Percentiles rank a stretch among this genome's conserved stretches.
phyloP scores from a whole-genome alignment of 768 basidiomycete genomes.

The Suillus spraguei region DNA sequence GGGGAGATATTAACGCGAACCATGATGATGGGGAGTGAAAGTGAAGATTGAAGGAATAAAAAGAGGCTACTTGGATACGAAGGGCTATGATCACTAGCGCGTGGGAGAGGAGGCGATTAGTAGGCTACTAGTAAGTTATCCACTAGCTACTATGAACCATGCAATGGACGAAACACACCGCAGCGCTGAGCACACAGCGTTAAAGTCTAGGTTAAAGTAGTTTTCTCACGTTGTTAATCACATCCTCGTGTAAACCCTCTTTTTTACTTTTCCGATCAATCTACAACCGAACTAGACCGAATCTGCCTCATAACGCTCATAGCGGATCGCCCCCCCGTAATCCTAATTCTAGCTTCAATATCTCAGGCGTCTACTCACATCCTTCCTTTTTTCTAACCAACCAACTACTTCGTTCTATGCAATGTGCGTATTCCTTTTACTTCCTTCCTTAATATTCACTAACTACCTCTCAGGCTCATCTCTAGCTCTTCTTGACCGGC shows the following conservation, averaged over 20 bases:
- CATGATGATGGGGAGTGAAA: constrained; percentile 17
- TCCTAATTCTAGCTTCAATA: constrained; percentile 24
- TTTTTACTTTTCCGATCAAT: background rate
- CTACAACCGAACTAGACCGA: background rate
- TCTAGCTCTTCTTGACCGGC: background rate
- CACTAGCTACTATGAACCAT: no score
- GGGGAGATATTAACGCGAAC: constrained; percentile 32
- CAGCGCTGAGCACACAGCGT: no score
- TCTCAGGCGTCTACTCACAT: no score
- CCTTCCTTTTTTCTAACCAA: no score
- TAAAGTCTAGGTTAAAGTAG: no score
- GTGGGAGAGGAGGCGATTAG: no score
- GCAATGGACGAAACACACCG: no score
- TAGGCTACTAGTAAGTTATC: no score
- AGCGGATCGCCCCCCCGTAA: constrained; percentile 6
- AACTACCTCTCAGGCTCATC: constrained; percentile 16
- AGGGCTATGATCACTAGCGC: background rate
- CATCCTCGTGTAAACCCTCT: background rate
- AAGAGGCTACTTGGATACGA: background rate
- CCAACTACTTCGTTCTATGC: no score
- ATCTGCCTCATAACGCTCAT: background rate
- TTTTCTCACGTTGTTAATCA: no score
- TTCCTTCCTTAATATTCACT: constrained; percentile 6
- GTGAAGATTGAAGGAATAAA: no score
- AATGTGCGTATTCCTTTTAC: constrained; percentile 20